Percentiles rank a stretch among this genome's conserved stretches.
phyloP scores from a whole-genome alignment of 345 rosid genomes.

The Camelina sativa region DNA sequence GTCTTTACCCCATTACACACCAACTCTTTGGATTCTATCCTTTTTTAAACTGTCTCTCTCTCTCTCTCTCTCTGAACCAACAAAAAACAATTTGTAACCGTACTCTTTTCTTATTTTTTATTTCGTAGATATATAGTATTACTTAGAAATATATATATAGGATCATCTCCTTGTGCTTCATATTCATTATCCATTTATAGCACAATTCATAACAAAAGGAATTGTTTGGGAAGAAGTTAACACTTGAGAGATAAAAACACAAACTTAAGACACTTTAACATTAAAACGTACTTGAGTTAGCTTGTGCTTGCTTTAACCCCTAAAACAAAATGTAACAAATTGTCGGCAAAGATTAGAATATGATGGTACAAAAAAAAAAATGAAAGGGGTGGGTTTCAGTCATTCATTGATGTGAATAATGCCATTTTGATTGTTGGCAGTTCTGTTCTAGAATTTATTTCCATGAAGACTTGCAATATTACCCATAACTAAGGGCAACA shows the following conservation, averaged over 20 bases:
- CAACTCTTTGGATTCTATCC: constrained; percentile 31
- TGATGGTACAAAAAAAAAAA: constrained; percentile 9
- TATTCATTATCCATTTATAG: constrained; percentile 3
- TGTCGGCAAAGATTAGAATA: constrained; percentile 43
- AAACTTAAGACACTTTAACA: background rate
- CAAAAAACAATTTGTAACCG: background rate
- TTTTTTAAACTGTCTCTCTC: background rate
- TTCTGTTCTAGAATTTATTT: constrained; percentile 33
- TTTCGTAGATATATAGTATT: background rate
- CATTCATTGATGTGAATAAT: constrained; percentile 43
- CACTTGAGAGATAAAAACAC: constrained; percentile 5
- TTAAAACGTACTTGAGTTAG: constrained; percentile 7
- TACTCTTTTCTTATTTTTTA: background rate
- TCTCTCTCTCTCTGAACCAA: constrained; percentile 11
- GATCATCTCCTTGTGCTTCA: background rate
- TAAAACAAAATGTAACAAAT: background rate
- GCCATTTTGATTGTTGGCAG: constrained; percentile 37
- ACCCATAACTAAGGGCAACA: constrained; percentile 41
- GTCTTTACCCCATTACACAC: constrained; percentile 32
- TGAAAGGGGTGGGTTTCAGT: constrained; percentile 38
- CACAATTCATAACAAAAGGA: background rate
- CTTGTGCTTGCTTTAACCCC: constrained; percentile 16
- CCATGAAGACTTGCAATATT: constrained; percentile 31
- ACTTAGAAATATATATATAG: background rate
- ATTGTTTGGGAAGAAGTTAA: constrained; percentile 7